phyloP scores from a whole-genome alignment of 805 yeast genomes.

The Pichia eremophila region DNA sequence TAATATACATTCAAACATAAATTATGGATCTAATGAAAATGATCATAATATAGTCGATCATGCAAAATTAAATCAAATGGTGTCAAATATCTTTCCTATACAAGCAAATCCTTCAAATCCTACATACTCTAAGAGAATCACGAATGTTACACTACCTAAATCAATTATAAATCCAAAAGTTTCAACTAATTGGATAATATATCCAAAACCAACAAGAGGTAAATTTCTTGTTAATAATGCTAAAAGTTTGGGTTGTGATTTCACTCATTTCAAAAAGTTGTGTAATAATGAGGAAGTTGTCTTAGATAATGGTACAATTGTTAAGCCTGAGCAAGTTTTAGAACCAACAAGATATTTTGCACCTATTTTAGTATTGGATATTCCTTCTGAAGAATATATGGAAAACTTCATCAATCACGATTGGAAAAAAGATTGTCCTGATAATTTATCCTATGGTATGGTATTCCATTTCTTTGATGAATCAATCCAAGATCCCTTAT shows the following conservation, averaged over 20 bases:
- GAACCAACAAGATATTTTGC: constrained; percentile 50
- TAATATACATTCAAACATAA: constrained; percentile 6
- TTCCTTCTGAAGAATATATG: constrained; percentile 48
- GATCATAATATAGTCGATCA: not conserved
- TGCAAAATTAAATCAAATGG: constrained; percentile 3
- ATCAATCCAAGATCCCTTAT: constrained; percentile 31
- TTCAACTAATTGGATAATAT: constrained; percentile 61
- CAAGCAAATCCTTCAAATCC: constrained; percentile 7
- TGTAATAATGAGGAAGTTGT: constrained; percentile 51
- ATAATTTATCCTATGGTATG: constrained; percentile 25
- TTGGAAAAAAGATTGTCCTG: constrained; percentile 12
- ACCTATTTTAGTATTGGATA: constrained; percentile 60
- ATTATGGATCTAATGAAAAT: not conserved
- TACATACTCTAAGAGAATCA: constrained; percentile 10
- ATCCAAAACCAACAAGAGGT: constrained; percentile 64
- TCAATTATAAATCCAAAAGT: constrained; percentile 20
- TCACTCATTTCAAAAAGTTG: constrained; percentile 47
- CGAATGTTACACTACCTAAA: constrained; percentile 19
- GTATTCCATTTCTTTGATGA: constrained; percentile 77
- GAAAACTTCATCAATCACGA: constrained; percentile 19
- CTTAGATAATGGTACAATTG: constrained; percentile 46
- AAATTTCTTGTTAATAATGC: constrained; percentile 65
- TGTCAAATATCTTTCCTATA: constrained; percentile 20
- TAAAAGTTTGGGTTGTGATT: constrained; percentile 54
- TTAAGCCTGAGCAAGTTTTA: constrained; percentile 65